Base-by-base conservation (phyloP, 768 basidiomycete species). In the Amyloporia xantha region DNA sequence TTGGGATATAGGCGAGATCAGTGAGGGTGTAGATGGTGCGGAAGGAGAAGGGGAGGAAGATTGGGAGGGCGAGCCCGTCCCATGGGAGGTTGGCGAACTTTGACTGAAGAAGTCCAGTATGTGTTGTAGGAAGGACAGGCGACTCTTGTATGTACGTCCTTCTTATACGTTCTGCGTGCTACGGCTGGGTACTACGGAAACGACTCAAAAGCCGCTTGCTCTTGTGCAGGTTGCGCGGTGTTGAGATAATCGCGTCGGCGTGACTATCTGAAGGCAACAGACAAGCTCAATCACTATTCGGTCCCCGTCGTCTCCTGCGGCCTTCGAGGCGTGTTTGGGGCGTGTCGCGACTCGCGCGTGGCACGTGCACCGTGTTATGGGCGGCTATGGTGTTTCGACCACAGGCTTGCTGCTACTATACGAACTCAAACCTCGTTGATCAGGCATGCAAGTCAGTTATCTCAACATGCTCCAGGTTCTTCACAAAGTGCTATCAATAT, bases 61-160 rank as follows among this genome's bases (percentile, higher is more conserved):
- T 30, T 91, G 88, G 88, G 88, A 89, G 65, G 80, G 84, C 28
- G 87, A 89, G 64, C 82, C 84, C 30, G 75, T 89, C 28, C 83
- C 87, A 51, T 91, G 88, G 88, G 85, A 85, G 65, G 72, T 79
- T 7, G 88, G 80, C 45, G 88, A 88, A 58, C 58, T 91, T 65
- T 89, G 30, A 33, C 30, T 7, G 30, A 33, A 75, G 66, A 45
- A n/a, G 10, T 4, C 20, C 33, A 36, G 13, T 48, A 53, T 54
- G 50, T 24, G 47, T 38, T 33, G 30, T 33, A 33, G 9, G 30
- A 33, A 7, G 30, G 15, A 15, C 30, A 37, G 17, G 47, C 21
- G 12, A 15, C 25, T 35, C 25, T 11, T 24, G 17, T 43, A 43
- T 43, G 26, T 33, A 33, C 15, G 30, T 33, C 9, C 7, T 7